Evolutionary conservation across 208 protist species (phyloP), one percentile per base, ranked within the genome.

Genomic region (Tetramitus jugosus): DNA sequence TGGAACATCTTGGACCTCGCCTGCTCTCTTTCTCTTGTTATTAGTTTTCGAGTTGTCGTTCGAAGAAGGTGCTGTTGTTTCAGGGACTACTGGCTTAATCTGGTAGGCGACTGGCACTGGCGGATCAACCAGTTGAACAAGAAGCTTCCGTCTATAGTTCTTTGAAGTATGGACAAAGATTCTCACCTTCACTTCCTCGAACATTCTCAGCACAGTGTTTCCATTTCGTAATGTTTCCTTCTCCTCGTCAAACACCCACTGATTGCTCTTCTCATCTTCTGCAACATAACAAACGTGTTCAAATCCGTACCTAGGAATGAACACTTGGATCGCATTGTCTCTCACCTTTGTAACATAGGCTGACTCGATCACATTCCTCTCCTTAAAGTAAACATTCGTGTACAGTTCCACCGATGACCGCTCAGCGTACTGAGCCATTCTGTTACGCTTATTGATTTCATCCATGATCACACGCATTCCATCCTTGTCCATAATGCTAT

Each of bases 381-480:
- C 90, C 45, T 88, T 85, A 49, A 95, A 83, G 80, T 92, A 94
- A 77, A 94, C 92, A 46, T 91, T 90, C 33, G 90, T 94, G 83
- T 92, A 94, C 40, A 96, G 83, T 79, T 94, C 93, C 72, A 93
- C 89, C 29, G 90, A 94, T 78, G 93, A 89, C 4, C 92, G 84
- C 14, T 91, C 91, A 20, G 92, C 90, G n/a, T 86, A 86, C 85
- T 96, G 92, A 49, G 92, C 91, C 82, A 93, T 87, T 80, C 90
- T 87, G 82, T 96, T 89, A 80, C 91, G 88, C 82, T 93, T 92
- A 81, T 96, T 96, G 79, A 94, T 90, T 79, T 92, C 92, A 31
- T 84, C 83, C 7, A 90, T 87, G n/a, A 93, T 60, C 0, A 45
- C 78, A 81, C 92, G 85, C 87, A 94, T 90, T 46, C 84, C 83